These are phyloP conservation scores for Exutisphaerella laricina DNA, from an alignment of 2,329 filamentous ascomycete species.

Conservation along the genomic window DNA sequence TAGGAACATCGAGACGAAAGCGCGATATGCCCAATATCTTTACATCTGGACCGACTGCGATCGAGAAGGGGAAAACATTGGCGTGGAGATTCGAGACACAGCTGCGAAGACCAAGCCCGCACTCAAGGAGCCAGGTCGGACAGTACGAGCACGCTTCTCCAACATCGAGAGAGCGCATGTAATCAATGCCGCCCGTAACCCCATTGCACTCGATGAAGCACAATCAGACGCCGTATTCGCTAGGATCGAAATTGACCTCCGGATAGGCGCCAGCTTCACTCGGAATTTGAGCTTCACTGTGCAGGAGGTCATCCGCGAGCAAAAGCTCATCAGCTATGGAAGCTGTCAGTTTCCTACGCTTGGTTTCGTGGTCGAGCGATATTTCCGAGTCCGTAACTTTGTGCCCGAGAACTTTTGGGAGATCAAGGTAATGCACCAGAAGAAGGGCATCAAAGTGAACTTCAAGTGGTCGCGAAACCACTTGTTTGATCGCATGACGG, in stretches of 20 bases:
- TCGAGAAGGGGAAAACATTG: slow-evolving; percentile 94
- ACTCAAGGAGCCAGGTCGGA: slow-evolving; percentile 51
- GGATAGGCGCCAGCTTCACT: slow-evolving; percentile 90
- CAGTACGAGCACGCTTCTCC: slow-evolving; percentile 86
- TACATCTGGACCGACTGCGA: slow-evolving; percentile 99
- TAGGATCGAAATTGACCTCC: slow-evolving; percentile 84
- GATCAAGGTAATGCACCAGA: slow-evolving; percentile 75
- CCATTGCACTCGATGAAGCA: slow-evolving; percentile 72
- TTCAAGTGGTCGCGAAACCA: slow-evolving; percentile 79
- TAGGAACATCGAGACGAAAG: slow-evolving; percentile 76
- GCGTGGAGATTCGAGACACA: slow-evolving; percentile 78
- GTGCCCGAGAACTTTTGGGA: slow-evolving; percentile 88
- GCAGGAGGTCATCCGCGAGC: slow-evolving; percentile 74
- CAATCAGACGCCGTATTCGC: slow-evolving; percentile 84
- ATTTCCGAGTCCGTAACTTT: slow-evolving; percentile 90
- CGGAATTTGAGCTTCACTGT: slow-evolving; percentile 77
- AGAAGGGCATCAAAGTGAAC: slow-evolving; percentile 70
- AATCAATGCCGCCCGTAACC: slow-evolving; percentile 70
- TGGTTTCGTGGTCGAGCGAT: slow-evolving; percentile 94
- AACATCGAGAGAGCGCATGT: slow-evolving; percentile 96
- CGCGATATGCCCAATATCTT: slow-evolving; percentile 63
- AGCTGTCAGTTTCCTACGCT: slow-evolving; percentile 97
- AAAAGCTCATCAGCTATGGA: slow-evolving; percentile 33
- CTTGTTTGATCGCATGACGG: slow-evolving; percentile 80
- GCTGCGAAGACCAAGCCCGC: slow-evolving; percentile 66